Percentiles rank a stretch among this genome's conserved stretches.
These are phyloP conservation scores for Sanguinoderma infundibulare DNA, from an alignment of 1,284 basidiomycete genomes.

Conservation along the genomic window DNA sequence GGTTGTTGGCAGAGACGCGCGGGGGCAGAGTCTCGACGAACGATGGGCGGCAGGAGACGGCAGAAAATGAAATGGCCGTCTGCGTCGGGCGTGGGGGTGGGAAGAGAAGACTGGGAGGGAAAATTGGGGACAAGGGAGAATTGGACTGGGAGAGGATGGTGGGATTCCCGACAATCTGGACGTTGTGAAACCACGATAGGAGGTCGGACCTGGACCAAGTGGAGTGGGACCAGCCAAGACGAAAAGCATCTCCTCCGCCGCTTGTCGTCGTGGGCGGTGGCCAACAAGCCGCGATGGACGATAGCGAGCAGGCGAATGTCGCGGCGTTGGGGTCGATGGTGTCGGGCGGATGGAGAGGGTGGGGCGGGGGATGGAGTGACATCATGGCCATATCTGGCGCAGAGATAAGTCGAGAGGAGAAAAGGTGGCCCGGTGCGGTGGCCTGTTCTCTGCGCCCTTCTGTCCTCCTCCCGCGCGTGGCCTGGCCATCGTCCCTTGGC, in stretches of 20 bases:
- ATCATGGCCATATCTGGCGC: conserved; percentile 6
- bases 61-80: background rate
- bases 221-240: conserved; percentile 20
- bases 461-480: background rate
- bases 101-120: conserved; percentile 11
- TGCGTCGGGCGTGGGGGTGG: background rate
- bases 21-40: conserved; percentile 8
- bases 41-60: background rate
- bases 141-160: conserved; percentile 10
- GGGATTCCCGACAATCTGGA: conserved; percentile 25
- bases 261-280: background rate
- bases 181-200: conserved; percentile 19
- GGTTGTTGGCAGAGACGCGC: conserved; percentile 7
- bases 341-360: background rate
- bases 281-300: background rate
- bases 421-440: background rate
- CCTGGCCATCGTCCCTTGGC: background rate
- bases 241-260: background rate
- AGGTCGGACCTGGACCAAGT: conserved; percentile 26
- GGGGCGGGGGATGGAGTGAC: conserved; percentile 4
- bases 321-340: background rate
- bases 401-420: conserved; percentile 10
- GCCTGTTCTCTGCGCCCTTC: background rate
- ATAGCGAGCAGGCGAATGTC: background rate
- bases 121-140: conserved; percentile 6